Conservation (phyloP, 768 basidiomycete genomes). For the Tylopilus plumbeoviolaceoides region DNA sequence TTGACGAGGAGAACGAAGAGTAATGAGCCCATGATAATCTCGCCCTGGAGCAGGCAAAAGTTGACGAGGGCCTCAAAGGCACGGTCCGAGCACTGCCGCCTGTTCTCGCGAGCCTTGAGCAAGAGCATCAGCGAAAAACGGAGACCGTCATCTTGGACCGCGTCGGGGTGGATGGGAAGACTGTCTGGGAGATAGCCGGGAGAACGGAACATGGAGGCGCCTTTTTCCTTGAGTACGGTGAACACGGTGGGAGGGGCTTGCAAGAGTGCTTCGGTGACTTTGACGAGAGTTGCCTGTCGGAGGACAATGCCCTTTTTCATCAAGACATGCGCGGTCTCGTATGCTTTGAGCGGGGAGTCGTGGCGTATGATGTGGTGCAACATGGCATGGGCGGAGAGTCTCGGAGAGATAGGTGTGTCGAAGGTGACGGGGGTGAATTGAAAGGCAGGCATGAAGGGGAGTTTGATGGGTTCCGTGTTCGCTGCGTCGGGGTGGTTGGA, state of each 20-base stretch:
- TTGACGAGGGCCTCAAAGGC: constrained; percentile 61
- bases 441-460: constrained; percentile 25
- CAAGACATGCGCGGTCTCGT: constrained; percentile 46
- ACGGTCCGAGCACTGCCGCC: constrained; percentile 51
- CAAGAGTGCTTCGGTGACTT: constrained; percentile 26
- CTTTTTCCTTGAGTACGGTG: constrained; percentile 16
- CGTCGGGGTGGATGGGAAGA: constrained; percentile 31
- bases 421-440: constrained; percentile 45
- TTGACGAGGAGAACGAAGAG: constrained; percentile 63
- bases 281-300: constrained; percentile 46
- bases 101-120: constrained; percentile 46
- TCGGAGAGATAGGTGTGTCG: constrained; percentile 48
- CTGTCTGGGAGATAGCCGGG: constrained; percentile 13
- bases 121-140: constrained; percentile 54
- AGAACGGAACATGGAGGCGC: constrained; percentile 15
- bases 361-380: constrained; percentile 60
- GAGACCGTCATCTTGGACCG: constrained; percentile 38
- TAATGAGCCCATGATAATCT: constrained; percentile 72
- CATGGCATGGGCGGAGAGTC: constrained; percentile 58
- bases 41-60: constrained; percentile 70
- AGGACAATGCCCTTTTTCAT: constrained; percentile 51
- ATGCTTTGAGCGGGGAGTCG: constrained; percentile 46
- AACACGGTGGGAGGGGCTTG: constrained; percentile 23
- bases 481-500: constrained; percentile 25
- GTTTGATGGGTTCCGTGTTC: constrained; percentile 7